phyloP scores from a whole-genome alignment of 345 rosid species.

The Linum tenue region DNA sequence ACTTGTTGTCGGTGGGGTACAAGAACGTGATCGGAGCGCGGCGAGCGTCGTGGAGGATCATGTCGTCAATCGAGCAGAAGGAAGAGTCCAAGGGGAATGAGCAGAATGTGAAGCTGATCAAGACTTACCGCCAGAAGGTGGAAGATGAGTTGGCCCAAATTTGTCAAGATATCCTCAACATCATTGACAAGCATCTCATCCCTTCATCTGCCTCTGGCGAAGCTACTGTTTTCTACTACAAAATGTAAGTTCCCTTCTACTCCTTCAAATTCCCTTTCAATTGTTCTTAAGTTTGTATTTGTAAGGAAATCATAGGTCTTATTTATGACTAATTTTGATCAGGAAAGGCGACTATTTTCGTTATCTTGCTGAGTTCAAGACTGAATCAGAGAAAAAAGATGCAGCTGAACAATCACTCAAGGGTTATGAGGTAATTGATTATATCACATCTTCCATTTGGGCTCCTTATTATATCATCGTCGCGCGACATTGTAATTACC shows the following conservation, averaged over 20 bases:
- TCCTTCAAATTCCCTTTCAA: too few species aligned
- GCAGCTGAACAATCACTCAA: slow-evolving; percentile 84
- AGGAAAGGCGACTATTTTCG: slow-evolving; percentile 98
- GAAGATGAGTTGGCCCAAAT: slow-evolving; percentile 87
- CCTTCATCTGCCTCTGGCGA: slow-evolving; percentile 81
- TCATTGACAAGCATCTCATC: slow-evolving; percentile 77
- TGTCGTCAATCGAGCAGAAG: slow-evolving; percentile 95
- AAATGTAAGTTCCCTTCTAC: slow-evolving; percentile 47
- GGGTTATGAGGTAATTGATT: slow-evolving; percentile 69
- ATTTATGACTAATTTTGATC: neutral
- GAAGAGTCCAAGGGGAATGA: slow-evolving; percentile 92
- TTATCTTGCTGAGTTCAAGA: slow-evolving; percentile 92
- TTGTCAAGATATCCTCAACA: slow-evolving; percentile 70
- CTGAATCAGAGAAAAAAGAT: slow-evolving; percentile 81
- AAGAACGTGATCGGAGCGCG: slow-evolving; percentile 91
- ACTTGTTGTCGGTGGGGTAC: slow-evolving; percentile 90
- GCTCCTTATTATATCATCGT: neutral
- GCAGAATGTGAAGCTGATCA: slow-evolving; percentile 69
- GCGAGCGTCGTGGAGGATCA: slow-evolving; percentile 92
- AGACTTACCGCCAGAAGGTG: slow-evolving; percentile 75
- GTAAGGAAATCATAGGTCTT: neutral
- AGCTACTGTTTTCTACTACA: slow-evolving; percentile 94
- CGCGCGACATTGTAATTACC: neutral
- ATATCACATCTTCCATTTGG: neutral
- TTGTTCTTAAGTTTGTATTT: neutral